phyloP scores from a whole-genome alignment of 129 eudicot genomes.

The Helianthus annuus region HanXRQr2.0-SUNRISE NC_035445.2:91848017-91848516 shows the following conservation, averaged over 20 bases:
- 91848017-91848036: too few species aligned
- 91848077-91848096: too few species aligned
- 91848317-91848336: slow-evolving; percentile 62
- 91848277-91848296: slow-evolving; percentile 57
- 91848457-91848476: slow-evolving; percentile 46
- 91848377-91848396: slow-evolving; percentile 69
- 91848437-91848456: slow-evolving; percentile 60
- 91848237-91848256: too few species aligned
- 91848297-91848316: slow-evolving; percentile 58
- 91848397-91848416: slow-evolving; percentile 56
- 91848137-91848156: too few species aligned
- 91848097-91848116: too few species aligned
- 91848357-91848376: slow-evolving; percentile 56
- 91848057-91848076: too few species aligned
- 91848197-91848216: too few species aligned
- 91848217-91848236: too few species aligned
- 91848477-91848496: slow-evolving; percentile 51
- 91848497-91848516: slow-evolving; percentile 63
- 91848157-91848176: too few species aligned
- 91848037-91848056: too few species aligned
- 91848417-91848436: slow-evolving; percentile 51
- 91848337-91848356: slow-evolving; percentile 52
- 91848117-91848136: too few species aligned
- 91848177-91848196: too few species aligned
- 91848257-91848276: neutral